These are phyloP conservation scores for Fusarium sp. DNA, from an alignment of 2,329 filamentous ascomycete species.

Conservation along the genomic window DNA sequence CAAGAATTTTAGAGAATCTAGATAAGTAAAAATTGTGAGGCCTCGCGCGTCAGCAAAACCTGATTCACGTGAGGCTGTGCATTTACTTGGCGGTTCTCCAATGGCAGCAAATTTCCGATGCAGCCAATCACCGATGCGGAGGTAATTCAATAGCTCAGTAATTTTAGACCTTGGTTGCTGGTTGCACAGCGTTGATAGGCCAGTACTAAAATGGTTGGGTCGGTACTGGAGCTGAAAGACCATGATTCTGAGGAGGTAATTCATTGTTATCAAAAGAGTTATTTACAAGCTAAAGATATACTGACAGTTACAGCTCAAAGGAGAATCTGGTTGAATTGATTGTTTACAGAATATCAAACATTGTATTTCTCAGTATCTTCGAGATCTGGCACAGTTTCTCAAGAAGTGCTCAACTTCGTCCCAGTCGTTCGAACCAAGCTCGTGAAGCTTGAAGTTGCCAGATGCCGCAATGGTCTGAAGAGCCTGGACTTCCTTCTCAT, in stretches of 20 bases:
- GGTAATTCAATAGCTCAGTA: background rate
- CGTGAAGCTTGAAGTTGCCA: background rate
- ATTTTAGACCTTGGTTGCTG: background rate
- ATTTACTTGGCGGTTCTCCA: background rate
- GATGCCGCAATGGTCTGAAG: background rate
- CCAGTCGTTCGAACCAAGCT: background rate
- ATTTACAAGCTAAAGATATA: too few relatives aligned
- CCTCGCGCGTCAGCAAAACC: slow-evolving; percentile 15
- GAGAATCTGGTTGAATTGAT: too few relatives aligned
- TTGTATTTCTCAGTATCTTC: too few relatives aligned
- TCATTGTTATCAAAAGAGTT: background rate
- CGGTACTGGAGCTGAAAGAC: background rate
- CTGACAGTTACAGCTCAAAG: accelerated
- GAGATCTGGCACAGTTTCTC: background rate
- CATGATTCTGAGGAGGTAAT: accelerated
- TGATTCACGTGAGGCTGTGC: slow-evolving; percentile 28
- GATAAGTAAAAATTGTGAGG: background rate
- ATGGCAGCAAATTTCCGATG: slow-evolving; percentile 5
- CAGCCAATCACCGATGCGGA: background rate
- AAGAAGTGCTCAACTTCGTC: background rate
- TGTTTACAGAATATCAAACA: too few relatives aligned
- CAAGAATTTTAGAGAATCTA: background rate
- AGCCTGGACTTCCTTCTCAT: accelerated
- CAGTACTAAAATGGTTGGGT: background rate
- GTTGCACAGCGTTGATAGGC: background rate